Evolutionary conservation across 2,329 filamentous ascomycete genomes (phyloP).

Genomic region (Helminthosporium solani): DNA sequence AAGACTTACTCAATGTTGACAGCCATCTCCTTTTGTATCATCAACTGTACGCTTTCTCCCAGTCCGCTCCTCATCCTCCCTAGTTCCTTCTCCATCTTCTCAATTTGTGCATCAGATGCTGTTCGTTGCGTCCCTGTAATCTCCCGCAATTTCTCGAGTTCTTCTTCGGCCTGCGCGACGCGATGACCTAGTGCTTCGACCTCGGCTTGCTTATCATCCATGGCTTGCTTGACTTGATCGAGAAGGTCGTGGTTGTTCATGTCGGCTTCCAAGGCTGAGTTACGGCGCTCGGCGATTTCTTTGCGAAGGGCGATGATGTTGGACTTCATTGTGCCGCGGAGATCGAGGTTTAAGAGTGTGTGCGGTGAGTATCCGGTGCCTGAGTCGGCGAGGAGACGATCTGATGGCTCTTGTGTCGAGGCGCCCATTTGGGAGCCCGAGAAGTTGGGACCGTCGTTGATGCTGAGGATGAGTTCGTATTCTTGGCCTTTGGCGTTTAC

Average conservation of each 20-base stretch:
- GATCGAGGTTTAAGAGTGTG: conserved; percentile 84
- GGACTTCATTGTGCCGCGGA: conserved; percentile 78
- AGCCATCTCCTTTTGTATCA: conserved; percentile 95
- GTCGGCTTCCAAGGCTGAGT: conserved; percentile 79
- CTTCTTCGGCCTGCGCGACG: conserved; percentile 83
- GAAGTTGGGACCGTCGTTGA: conserved; percentile 77
- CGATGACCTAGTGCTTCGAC: conserved; percentile 89
- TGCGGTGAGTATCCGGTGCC: conserved; percentile 86
- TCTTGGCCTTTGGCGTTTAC: conserved; percentile 81
- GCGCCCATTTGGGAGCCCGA: conserved; percentile 52
- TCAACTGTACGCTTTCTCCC: conserved; percentile 81
- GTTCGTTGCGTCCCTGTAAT: conserved; percentile 83
- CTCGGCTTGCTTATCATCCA: conserved; percentile 91
- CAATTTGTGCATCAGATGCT: conserved; percentile 87
- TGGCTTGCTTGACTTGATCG: conserved; percentile 92
- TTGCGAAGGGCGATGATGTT: conserved; percentile 78
- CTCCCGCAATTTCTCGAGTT: conserved; percentile 92
- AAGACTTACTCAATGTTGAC: conserved; percentile 83
- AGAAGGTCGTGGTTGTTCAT: conserved; percentile 93
- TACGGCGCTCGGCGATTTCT: conserved; percentile 87
- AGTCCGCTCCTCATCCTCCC: conserved; percentile 84
- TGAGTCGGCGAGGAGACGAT: conserved; percentile 78
- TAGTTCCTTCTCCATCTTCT: conserved; percentile 99
- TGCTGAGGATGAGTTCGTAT: conserved; percentile 80
- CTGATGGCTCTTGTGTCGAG: conserved; percentile 53